Percentiles rank a stretch among this genome's conserved stretches.
These are phyloP conservation scores for Zychaea mexicana DNA, from an alignment of 371 early-diverging fungal genomes.

Conservation along the genomic window DNA sequence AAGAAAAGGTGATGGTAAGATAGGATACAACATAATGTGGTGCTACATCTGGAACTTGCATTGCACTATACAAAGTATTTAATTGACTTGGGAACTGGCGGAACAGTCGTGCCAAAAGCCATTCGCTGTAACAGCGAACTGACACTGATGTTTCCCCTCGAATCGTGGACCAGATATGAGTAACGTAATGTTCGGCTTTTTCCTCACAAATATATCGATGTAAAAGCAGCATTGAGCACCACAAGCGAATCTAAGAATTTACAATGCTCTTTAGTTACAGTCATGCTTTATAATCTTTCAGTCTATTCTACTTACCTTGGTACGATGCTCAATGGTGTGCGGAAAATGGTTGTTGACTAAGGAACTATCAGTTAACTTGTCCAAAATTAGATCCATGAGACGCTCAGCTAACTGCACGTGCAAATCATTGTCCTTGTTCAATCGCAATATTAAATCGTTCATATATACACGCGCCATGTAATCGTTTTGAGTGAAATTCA, in stretches of 20 bases:
- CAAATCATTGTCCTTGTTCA: conserved; percentile 28
- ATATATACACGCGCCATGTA: conserved; percentile 59
- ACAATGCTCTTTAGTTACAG: neutral
- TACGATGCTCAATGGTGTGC: conserved; percentile 46
- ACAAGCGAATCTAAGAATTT: conserved; percentile 45
- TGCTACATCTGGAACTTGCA: conserved; percentile 35
- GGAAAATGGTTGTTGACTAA: conserved; percentile 36
- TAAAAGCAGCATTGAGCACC: conserved; percentile 55
- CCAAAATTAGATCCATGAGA: conserved; percentile 37
- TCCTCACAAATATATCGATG: conserved; percentile 38
- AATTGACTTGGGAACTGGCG: conserved; percentile 31
- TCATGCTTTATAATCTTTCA: too few relatives aligned
- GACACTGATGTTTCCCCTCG: conserved; percentile 48
- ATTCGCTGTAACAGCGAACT: conserved; percentile 57
- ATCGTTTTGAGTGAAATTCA: conserved; percentile 47
- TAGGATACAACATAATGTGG: conserved; percentile 52
- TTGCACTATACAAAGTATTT: conserved; percentile 18
- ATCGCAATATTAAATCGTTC: conserved; percentile 52
- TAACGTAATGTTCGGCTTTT: conserved; percentile 28
- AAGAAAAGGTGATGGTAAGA: conserved; percentile 39
- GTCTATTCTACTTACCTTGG: conserved; percentile 31
- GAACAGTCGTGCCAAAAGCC: conserved; percentile 35
- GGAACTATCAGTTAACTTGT: conserved; percentile 14
- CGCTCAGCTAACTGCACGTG: conserved; percentile 36
- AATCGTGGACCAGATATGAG: conserved; percentile 31